Base-by-base conservation (phyloP, 192 early-diverging fungal species). In the Spizellomyces sp. region DNA sequence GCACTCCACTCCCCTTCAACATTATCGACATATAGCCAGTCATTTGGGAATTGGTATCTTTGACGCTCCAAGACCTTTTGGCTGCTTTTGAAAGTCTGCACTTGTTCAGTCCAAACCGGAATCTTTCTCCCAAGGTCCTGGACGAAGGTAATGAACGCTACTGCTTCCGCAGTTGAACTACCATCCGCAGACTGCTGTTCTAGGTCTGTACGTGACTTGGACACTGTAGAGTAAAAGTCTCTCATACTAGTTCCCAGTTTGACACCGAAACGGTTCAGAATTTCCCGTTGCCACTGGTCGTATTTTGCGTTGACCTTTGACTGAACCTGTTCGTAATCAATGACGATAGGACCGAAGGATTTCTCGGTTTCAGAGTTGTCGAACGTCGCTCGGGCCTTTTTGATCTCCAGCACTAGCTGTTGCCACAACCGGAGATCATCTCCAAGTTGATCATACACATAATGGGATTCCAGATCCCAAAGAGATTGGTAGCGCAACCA, bases 271-370 rank as follows among this genome's bases (percentile, higher is more conserved):
- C 88, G 89, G 80, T 91, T 92, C 45, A 97, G 85, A 19, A 99
- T 91, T 72, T 99, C 98, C 43, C 89, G 86, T 75, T 99, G 98
- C 98, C 97, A 99, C 66, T 82, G 86, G 71, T 99, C 98, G 83
- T 99, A 99, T 74, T 96, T 95, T 50, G 90, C 87, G 62, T 96
- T 99, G 60, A 99, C 96, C 75, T 98, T 99, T 59, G 89, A 86
- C 78, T 99, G 98, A n/a, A 98, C 96, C 77, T 96, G 94, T 71
- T 92, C 95, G 79, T 98, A 99, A 75, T 99, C 93, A 44, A 99
- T 84, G 0, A 95, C 85, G n/a, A 88, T 76, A 10, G 90, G 84
- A 10, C 95, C 95, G 76, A 99, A 95, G 0, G 89, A 85, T 75
- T 94, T 91, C 48, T 87, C 85, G 0, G 92, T 96, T 74, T 95